Percentiles rank a stretch among this genome's conserved stretches.
Conservation (phyloP, 176 grass and related monocot genomes). For the Thinopyrum elongatum region DNA sequence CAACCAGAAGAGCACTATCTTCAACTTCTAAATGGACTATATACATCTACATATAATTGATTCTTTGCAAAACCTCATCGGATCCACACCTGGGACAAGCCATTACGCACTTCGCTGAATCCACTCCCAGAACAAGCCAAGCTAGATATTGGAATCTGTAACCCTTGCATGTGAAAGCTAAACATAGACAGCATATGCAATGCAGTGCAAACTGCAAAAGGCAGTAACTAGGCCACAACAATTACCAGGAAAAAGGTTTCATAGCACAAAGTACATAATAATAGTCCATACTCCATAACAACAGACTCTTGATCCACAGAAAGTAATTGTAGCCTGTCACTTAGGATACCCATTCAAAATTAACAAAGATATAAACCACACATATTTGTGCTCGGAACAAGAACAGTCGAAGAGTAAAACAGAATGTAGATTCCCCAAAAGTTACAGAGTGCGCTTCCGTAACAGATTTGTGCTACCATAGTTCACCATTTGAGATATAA, state of each 20-base stretch:
- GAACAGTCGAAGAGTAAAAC: slow-evolving; percentile 34
- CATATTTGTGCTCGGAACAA: slow-evolving; percentile 20
- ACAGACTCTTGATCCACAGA: not conserved
- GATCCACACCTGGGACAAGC: slow-evolving; percentile 11
- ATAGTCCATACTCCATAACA: slow-evolving; percentile 11
- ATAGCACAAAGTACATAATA: not conserved
- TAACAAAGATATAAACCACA: not conserved
- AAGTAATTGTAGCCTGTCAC: not conserved
- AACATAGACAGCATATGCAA: not conserved
- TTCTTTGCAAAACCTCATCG: slow-evolving; percentile 5
- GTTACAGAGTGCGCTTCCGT: slow-evolving; percentile 19
- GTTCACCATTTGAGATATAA: slow-evolving; percentile 39
- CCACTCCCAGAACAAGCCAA: not conserved
- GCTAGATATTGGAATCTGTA: slow-evolving; percentile 12
- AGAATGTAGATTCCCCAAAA: slow-evolving; percentile 30
- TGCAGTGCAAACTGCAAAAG: slow-evolving; percentile 6
- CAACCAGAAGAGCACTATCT: slow-evolving; percentile 1
- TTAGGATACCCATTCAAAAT: slow-evolving; percentile 2
- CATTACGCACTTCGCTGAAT: not conserved
- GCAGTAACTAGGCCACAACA: slow-evolving; percentile 18
- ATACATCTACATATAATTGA: not conserved
- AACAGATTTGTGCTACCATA: slow-evolving; percentile 20
- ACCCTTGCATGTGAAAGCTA: slow-evolving; percentile 11
- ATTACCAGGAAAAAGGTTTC: slow-evolving; percentile 16
- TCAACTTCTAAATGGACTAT: slow-evolving; percentile 13